Base-by-base conservation (phyloP, 306 rosid species). In the Canavalia ensiformis region DNA sequence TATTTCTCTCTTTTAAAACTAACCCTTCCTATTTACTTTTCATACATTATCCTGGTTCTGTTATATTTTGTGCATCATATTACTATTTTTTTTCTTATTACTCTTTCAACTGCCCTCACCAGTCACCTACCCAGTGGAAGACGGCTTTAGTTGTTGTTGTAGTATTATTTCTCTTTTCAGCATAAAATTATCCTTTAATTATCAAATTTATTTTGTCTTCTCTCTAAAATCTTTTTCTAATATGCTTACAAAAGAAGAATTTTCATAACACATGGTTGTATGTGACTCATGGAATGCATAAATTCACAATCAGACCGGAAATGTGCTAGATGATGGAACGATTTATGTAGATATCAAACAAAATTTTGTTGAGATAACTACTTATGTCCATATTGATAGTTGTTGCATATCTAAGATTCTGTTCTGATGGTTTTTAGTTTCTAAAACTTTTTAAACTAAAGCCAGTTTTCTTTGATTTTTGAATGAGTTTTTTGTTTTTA, bases 281-380 rank as follows among this genome's bases (percentile, higher is more conserved):
- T 72, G 34, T 37, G 65, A 37, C 77, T 55, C 66, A 55, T 25
- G 47, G 5, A 73, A 55, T 55, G 51, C 25, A 30, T 70, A 37
- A 34, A 72, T 34, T 72, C 63, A 72, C 54, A 73, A 73, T 73
- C 39, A 8, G 67, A 37, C 67, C 41, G 25, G 39, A 56, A 73
- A 72, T 54, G 7, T 56, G 78, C 39, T 56, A 55, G n/a, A 7
- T 72, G 13, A 4, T 55, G 11, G 65, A 55, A 5, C 25, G 50
- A 73, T 37, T 54, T 73, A 54, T 72, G 7, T 54, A 72, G 2
- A 54, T 72, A 72, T 52, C 47, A 71, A 35, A 49, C 46, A 68
- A 18, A 0, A 45, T 4, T 68, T 46, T 72, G 35, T 35, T 35
- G n/a, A 33, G 29, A 51, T 71, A 71, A 50, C 64, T 50, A 49